phyloP scores from a whole-genome alignment of 164 flowering plant genomes.

The Aristolochia fimbriata region DNA sequence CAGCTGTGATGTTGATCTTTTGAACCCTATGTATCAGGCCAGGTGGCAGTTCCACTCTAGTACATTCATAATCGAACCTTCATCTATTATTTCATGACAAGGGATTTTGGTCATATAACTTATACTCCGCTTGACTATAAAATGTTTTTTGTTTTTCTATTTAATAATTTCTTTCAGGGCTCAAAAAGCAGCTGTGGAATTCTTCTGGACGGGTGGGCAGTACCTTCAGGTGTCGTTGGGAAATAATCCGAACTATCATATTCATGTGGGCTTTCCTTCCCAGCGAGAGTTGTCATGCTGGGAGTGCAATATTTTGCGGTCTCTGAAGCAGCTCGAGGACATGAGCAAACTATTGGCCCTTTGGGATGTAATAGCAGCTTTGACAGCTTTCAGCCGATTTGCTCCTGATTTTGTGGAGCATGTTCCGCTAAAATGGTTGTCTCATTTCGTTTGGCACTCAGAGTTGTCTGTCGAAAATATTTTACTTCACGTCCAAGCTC shows the following conservation, averaged over 20 bases:
- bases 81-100: too few relatives aligned
- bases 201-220: slow-evolving; percentile 85
- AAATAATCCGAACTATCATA: slow-evolving; percentile 10
- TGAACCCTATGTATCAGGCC: slow-evolving; percentile 81
- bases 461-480: slow-evolving; percentile 20
- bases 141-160: background rate
- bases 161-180: slow-evolving; percentile 22
- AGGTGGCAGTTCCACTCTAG: slow-evolving; percentile 31
- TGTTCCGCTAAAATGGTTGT: slow-evolving; percentile 53
- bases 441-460: slow-evolving; percentile 19
- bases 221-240: slow-evolving; percentile 22
- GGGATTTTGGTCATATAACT: too few relatives aligned
- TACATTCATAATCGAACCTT: too few relatives aligned
- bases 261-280: slow-evolving; percentile 29
- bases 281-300: slow-evolving; percentile 43
- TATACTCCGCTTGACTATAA: too few relatives aligned
- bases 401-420: slow-evolving; percentile 37
- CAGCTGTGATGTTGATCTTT: slow-evolving; percentile 39
- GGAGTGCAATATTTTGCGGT: slow-evolving; percentile 57
- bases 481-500: slow-evolving; percentile 18
- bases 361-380: slow-evolving; percentile 75
- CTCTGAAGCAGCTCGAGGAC: slow-evolving; percentile 38
- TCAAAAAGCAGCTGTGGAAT: slow-evolving; percentile 69
- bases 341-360: slow-evolving; percentile 41
- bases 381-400: slow-evolving; percentile 49